Evolutionary conservation across 176 grass and related monocot species (phyloP).

Genomic region (Coix lacrymajobi): DNA sequence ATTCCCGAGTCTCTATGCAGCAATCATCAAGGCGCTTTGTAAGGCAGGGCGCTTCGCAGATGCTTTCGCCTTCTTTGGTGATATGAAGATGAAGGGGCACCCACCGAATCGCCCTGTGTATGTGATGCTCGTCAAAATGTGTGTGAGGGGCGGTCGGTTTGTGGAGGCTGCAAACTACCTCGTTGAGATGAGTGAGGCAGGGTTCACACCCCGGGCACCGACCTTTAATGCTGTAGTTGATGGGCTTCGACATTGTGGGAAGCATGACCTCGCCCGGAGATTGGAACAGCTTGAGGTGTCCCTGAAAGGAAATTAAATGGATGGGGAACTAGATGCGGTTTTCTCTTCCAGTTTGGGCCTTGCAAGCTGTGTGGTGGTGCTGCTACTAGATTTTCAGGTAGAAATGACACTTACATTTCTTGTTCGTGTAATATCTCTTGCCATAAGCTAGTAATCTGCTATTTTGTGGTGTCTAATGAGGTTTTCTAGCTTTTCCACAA

Average conservation of each 20-base stretch:
- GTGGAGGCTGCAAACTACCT: constrained; percentile 77
- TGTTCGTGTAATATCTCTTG: not conserved
- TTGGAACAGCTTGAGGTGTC: constrained; percentile 81
- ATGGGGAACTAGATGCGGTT: not conserved
- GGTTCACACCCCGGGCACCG: constrained; percentile 49
- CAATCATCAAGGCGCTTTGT: constrained; percentile 85
- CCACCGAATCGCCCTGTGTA: constrained; percentile 76
- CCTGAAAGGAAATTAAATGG: constrained; percentile 39
- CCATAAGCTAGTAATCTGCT: not conserved
- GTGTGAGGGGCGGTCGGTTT: constrained; percentile 65
- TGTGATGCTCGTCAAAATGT: constrained; percentile 98
- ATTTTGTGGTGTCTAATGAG: not conserved
- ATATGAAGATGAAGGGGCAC: constrained; percentile 73
- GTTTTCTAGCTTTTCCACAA: not conserved
- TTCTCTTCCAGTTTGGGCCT: not conserved
- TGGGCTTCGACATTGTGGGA: constrained; percentile 67
- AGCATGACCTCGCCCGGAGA: constrained; percentile 66
- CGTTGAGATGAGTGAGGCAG: constrained; percentile 79
- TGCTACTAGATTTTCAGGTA: constrained; percentile 24
- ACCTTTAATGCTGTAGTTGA: constrained; percentile 76
- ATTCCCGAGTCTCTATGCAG: constrained; percentile 83
- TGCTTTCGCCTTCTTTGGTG: constrained; percentile 76
- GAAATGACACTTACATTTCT: not conserved
- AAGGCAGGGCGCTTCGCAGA: constrained; percentile 71
- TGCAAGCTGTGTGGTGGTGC: not conserved